Evolutionary conservation across 163 green algal genomes (phyloP), one percentile per base, ranked within the genome.

Genomic region (Volvox carteri): DNA sequence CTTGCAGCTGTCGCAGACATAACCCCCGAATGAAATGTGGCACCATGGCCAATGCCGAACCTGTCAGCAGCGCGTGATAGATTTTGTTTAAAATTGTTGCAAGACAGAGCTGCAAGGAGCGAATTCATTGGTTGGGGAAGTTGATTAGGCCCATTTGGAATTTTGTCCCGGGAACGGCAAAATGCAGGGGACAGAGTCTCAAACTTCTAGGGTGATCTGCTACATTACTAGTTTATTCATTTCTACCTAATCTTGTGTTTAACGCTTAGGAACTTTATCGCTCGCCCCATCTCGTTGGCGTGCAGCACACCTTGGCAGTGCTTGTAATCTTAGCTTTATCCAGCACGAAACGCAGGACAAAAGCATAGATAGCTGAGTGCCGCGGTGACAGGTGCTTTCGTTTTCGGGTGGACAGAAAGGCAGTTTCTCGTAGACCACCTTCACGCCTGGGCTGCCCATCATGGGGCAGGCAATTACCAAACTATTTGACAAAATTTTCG

Each of bases 401-500:
- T 28, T 4, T 73, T 5, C 62, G 18, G 28, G 19, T 28, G 73
- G 44, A 80, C 73, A 80, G 42, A 65, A 46, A 60, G 73, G 44
- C 73, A 80, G 73, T 62, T 80, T 80, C 73, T 80, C 33, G 14
- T 80, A 50, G 44, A 44, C 42, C 14, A 11, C 8, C 23, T 16
- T 33, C 33, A 33, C 48, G 33, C 16, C 39, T 39, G 58, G 76
- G 5, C 28, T 44, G 23, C 30, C 44, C 65, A 50, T 19, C 28
- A 89, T 89, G 84, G 84, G 84, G 54, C 84, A 89, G 54, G 30
- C 84, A 7, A 84, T 89, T 52, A 67, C 84, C 5, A 84, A 84
- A 39, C 41, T 89, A 2, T 89, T 89, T 84, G 84, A 89, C 28
- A 84, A 62, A 89, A 84, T 62, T 39, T 89, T 89, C 44, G 84